Evolutionary conservation across 192 early-diverging fungal species (phyloP).

Genomic region (Glomus cerebriforme): DNA sequence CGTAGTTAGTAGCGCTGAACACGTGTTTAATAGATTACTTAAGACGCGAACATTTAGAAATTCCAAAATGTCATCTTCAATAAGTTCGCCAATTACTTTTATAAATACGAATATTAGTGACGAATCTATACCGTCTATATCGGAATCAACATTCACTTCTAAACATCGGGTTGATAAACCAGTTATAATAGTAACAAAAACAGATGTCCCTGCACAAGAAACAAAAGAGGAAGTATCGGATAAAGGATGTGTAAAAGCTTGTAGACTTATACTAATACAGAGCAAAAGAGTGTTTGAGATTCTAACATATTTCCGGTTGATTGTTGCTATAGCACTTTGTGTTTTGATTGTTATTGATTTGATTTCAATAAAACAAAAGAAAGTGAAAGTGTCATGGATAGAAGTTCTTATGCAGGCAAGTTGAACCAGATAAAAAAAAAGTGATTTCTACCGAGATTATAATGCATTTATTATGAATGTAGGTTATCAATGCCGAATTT

Average conservation of each 20-base stretch:
- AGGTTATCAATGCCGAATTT: constrained; percentile 20
- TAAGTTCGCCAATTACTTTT: not conserved
- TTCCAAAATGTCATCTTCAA: not conserved
- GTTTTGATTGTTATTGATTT: constrained; percentile 19
- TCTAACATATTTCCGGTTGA: constrained; percentile 2
- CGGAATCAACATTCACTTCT: not conserved
- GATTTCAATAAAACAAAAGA: not conserved
- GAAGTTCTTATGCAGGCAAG: constrained; percentile 12
- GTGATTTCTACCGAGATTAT: not conserved
- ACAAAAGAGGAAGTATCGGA: not conserved
- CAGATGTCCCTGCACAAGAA: not conserved
- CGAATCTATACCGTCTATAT: not conserved
- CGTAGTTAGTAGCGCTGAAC: no score
- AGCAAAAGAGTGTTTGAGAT: constrained; percentile 9
- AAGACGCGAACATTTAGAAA: not conserved
- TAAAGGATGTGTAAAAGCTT: not conserved
- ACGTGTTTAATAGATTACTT: no score
- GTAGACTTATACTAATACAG: not conserved
- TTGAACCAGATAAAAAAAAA: not conserved
- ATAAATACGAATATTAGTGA: not conserved
- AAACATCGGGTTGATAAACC: not conserved
- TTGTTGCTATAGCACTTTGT: not conserved
- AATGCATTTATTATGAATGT: not conserved
- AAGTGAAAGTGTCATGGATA: constrained; percentile 18
- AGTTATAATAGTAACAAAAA: not conserved